Base-by-base conservation (phyloP, 2,329 filamentous ascomycete species). In the Fusarium anguioides region DNA sequence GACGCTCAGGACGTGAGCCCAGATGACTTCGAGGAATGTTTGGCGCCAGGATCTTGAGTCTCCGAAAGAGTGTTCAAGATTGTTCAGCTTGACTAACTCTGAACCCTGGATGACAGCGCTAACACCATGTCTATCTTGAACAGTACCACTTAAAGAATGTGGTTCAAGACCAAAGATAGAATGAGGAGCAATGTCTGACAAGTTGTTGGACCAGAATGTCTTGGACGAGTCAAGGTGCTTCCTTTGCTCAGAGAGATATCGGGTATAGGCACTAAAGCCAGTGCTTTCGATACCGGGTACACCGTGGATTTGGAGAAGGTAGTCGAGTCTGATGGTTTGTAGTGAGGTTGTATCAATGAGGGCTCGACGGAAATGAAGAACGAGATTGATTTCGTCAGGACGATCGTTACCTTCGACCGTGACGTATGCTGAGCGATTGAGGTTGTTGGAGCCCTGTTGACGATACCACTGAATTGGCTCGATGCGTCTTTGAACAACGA, bases 241-340 rank as follows among this genome's bases (percentile, higher is more conserved):
- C 37, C 50, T 48, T 6, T 56, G 44, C 7, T 60, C 14, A 1
- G 29, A 50, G 0, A 60, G 56, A 18, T 60, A 60, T 21, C 41
- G 56, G 0, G 46, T 24, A 8, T 60, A 60, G 1, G 50, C n/a
- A 6, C 50, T 41, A 9, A 60, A 56, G 0, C 56, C 56, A 18
- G 56, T 48, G 10, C 33, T 60, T 40, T 60, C 56, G 15, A 60
- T 48, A n/a, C 56, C 23, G 3, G 56, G 56, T 12, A 55, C 14
- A 0, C 56, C 50, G 15, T 60, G 50, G 1, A 60, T 56, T 15
- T 49, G 50, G 10, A 60, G 50, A 2, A 45, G 36, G 1, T 37
- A 60, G 31, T 60, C 50, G 1, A 60, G 56, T 11, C 56, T 23
- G n/a, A 60, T 53, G 0, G 20, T 55, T n/a, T 60, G n/a, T 4